phyloP scores from a whole-genome alignment of 2,329 filamentous ascomycete genomes.

The Apiospora pterosperma region DNA sequence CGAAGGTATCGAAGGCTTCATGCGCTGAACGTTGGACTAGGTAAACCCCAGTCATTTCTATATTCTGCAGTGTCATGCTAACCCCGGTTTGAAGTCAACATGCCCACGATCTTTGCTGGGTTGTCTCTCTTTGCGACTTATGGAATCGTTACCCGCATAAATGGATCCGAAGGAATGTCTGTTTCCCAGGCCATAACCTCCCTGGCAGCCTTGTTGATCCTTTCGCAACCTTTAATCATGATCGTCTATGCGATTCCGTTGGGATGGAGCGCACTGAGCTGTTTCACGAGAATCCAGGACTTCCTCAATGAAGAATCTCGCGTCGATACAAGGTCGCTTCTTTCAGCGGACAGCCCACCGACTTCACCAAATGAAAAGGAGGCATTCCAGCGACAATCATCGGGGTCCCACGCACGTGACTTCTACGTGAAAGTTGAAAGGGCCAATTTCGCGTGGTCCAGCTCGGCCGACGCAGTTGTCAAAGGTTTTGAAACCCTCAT shows the following conservation, averaged over 20 bases:
- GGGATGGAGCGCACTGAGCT: conserved; percentile 21
- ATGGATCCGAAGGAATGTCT: conserved; percentile 13
- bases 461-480: background rate
- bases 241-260: conserved; percentile 20
- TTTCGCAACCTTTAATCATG: conserved; percentile 19
- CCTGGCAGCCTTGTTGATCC: conserved; percentile 21
- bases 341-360: background rate
- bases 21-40: conserved; percentile 12
- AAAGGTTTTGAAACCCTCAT: conserved; percentile 5
- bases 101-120: conserved; percentile 14
- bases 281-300: conserved; percentile 22
- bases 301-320: conserved; percentile 11
- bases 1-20: conserved; percentile 13
- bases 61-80: background rate
- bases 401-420: background rate
- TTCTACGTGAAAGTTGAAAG: background rate
- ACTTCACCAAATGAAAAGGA: background rate
- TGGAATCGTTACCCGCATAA: conserved; percentile 17
- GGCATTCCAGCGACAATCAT: background rate
- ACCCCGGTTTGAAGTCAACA: conserved; percentile 4
- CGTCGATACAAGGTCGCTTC: background rate
- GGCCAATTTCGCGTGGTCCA: conserved; percentile 4
- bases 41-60: background rate
- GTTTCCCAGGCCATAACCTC: conserved; percentile 20
- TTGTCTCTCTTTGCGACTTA: conserved; percentile 24